These are phyloP conservation scores for Fusarium abutilonis DNA, from an alignment of 2,329 filamentous ascomycete genomes.

Conservation along the genomic window DNA sequence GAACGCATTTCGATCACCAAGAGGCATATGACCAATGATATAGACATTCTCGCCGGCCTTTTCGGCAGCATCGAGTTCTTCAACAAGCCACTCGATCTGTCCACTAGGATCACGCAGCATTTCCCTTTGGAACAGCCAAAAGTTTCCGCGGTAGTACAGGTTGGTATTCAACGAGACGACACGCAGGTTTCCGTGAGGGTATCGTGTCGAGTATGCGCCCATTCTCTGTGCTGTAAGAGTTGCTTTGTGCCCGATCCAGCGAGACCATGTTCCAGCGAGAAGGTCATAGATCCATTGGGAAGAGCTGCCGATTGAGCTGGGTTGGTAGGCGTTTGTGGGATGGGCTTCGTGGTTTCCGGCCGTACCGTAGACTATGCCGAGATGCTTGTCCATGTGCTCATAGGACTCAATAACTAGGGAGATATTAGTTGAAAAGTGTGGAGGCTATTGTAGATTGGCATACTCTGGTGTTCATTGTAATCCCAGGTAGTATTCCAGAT, in stretches of 20 bases:
- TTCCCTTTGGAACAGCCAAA: conserved; percentile 62
- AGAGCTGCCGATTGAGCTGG: conserved; percentile 51
- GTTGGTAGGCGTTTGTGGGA: conserved; percentile 63
- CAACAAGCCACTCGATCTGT: conserved; percentile 64
- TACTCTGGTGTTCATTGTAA: conserved; percentile 48
- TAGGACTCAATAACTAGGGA: conserved; percentile 58
- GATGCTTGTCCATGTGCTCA: conserved; percentile 54
- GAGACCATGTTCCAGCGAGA: conserved; percentile 57
- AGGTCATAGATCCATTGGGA: conserved; percentile 64
- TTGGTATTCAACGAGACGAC: conserved; percentile 70
- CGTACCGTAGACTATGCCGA: conserved; percentile 61
- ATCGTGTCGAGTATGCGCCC: conserved; percentile 61
- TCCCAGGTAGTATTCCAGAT: conserved; percentile 57
- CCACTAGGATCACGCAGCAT: conserved; percentile 62
- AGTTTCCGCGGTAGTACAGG: conserved; percentile 68
- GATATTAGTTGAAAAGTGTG: background rate
- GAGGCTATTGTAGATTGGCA: background rate
- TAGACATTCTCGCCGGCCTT: conserved; percentile 62
- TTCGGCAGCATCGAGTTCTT: conserved; percentile 64
- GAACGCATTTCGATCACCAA: conserved; percentile 61
- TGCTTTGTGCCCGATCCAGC: conserved; percentile 55
- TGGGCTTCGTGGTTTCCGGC: conserved; percentile 67
- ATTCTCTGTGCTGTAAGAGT: conserved; percentile 50
- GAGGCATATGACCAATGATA: conserved; percentile 67
- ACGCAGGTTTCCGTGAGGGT: conserved; percentile 59